Percentiles rank a stretch among this genome's conserved stretches.
phyloP scores from a whole-genome alignment of 2,329 filamentous ascomycete genomes.

The Sclerotinia subarctica region DNA sequence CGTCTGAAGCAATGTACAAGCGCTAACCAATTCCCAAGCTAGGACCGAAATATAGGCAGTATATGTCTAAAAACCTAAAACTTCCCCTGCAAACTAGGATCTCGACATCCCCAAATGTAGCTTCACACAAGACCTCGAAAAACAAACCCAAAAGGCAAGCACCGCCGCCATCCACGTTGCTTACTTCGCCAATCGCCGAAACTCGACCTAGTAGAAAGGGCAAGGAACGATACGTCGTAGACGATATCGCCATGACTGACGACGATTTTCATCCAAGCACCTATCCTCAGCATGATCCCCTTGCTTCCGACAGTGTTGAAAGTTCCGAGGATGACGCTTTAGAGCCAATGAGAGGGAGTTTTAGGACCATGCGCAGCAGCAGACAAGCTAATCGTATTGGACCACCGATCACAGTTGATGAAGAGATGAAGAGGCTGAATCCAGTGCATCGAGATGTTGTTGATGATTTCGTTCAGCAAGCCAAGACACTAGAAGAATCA shows the following conservation, averaged over 20 bases:
- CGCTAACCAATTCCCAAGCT: constrained; percentile 38
- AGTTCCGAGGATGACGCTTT: constrained; percentile 38
- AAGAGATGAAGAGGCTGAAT: constrained; percentile 51
- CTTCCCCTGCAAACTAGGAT: constrained; percentile 35
- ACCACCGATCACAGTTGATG: constrained; percentile 57
- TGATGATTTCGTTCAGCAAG: constrained; percentile 61
- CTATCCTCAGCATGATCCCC: constrained; percentile 47
- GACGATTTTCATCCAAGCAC: constrained; percentile 13
- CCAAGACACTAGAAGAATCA: constrained; percentile 56
- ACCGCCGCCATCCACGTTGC: constrained; percentile 57
- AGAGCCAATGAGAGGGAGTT: constrained; percentile 29
- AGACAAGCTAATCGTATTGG: constrained; percentile 42
- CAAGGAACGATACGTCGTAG: constrained; percentile 30
- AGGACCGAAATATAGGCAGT: constrained; percentile 33
- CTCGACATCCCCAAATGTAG: constrained; percentile 29
- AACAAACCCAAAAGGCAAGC: constrained; percentile 19
- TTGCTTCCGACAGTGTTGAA: constrained; percentile 42
- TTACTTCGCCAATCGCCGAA: constrained; percentile 44
- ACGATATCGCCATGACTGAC: constrained; percentile 5
- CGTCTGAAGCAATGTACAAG: not conserved
- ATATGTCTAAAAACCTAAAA: constrained; percentile 32
- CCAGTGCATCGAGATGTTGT: constrained; percentile 62
- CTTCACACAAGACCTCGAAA: constrained; percentile 40
- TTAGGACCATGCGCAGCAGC: constrained; percentile 37
- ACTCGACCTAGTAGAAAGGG: constrained; percentile 34